These are phyloP conservation scores for Suhomyces panamericanus DNA, from an alignment of 1,139 yeast genomes.

Conservation along the genomic window DNA sequence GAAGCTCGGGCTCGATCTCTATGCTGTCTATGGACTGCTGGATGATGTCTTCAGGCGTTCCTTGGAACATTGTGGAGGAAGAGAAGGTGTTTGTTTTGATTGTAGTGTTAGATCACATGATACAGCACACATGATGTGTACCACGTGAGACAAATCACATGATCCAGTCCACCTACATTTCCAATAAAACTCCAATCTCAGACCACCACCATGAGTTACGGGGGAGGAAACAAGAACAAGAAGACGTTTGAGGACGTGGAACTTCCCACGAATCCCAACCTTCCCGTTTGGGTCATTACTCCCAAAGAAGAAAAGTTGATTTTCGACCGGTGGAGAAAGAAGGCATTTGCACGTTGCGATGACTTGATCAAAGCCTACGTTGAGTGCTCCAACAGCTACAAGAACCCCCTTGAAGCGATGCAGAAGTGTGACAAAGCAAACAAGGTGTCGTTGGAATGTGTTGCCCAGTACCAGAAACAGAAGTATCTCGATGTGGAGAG, in stretches of 20 bases:
- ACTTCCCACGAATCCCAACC: slow-evolving; percentile 45
- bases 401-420: slow-evolving; percentile 61
- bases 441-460: slow-evolving; percentile 49
- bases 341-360: slow-evolving; percentile 73
- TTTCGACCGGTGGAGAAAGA: slow-evolving; percentile 73
- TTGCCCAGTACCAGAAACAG: slow-evolving; percentile 63
- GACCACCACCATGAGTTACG: slow-evolving; percentile 17
- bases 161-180: neutral
- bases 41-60: slow-evolving; percentile 39
- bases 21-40: slow-evolving; percentile 26
- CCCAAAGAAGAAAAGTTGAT: slow-evolving; percentile 85
- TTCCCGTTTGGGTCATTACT: slow-evolving; percentile 83
- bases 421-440: slow-evolving; percentile 44
- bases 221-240: slow-evolving; percentile 22
- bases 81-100: neutral
- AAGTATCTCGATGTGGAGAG: slow-evolving; percentile 72
- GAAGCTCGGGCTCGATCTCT: slow-evolving; percentile 45
- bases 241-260: slow-evolving; percentile 43
- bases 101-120: neutral
- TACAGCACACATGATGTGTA: no score
- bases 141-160: neutral
- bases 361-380: slow-evolving; percentile 55
- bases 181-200: neutral
- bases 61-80: slow-evolving; percentile 25
- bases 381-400: slow-evolving; percentile 40